A percentile compares a stretch with the other conserved stretches of the same genome.
These are phyloP conservation scores for Fusarium gaditjirri DNA, from an alignment of 2,329 filamentous ascomycete species.

Conservation along the genomic window DNA sequence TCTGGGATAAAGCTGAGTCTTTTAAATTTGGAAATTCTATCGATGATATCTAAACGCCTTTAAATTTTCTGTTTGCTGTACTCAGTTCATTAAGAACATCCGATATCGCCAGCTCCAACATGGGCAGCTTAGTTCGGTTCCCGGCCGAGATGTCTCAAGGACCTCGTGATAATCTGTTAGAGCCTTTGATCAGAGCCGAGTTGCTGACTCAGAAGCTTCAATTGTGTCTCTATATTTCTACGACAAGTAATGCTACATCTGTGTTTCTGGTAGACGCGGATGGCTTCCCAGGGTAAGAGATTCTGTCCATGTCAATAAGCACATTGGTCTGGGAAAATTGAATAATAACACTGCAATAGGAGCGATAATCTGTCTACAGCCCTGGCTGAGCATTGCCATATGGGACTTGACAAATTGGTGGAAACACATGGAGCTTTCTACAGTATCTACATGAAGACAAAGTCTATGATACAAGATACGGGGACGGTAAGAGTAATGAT, in stretches of 20 bases:
- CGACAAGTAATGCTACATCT: neutral
- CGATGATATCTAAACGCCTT: too few relatives aligned
- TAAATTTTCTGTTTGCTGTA: neutral
- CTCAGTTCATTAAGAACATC: neutral
- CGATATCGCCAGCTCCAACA: neutral
- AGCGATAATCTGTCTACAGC: neutral
- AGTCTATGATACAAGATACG: neutral
- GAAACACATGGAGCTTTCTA: neutral
- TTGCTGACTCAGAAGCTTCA: neutral
- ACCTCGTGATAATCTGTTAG: neutral
- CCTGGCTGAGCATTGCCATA: neutral
- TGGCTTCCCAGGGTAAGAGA: neutral
- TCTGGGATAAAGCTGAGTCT: neutral
- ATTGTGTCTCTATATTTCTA: neutral
- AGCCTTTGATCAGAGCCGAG: neutral
- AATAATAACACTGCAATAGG: neutral
- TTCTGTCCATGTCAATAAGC: neutral
- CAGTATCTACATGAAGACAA: neutral
- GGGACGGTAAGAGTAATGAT: neutral
- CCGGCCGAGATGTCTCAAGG: neutral
- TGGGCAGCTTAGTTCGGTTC: neutral
- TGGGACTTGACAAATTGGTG: neutral
- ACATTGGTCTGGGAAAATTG: neutral
- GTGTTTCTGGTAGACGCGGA: neutral
- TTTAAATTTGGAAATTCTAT: neutral